Conservation (phyloP, 208 protist genomes). For the Crithidia acanthocephali region DNA sequence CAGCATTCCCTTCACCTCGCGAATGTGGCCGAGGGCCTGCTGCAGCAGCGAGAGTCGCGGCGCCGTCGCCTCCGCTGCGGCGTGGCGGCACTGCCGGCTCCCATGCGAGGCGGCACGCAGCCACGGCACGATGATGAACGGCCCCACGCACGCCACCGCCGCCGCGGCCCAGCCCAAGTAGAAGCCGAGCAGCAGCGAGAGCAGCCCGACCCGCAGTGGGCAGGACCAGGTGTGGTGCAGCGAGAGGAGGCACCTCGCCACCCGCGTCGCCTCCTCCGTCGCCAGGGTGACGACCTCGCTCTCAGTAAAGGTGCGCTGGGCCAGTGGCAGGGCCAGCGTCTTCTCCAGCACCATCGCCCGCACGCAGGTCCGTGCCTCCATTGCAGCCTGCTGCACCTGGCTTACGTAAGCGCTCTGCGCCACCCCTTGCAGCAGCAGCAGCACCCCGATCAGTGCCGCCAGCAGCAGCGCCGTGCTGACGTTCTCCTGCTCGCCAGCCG, state of each 20-base stretch:
- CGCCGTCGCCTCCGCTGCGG: slow-evolving; percentile 14
- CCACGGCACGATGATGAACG: slow-evolving; percentile 39
- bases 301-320: slow-evolving; percentile 65
- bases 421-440: slow-evolving; percentile 52
- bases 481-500: slow-evolving; percentile 26
- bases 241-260: slow-evolving; percentile 40
- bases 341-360: slow-evolving; percentile 67
- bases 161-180: slow-evolving; percentile 51
- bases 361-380: slow-evolving; percentile 61
- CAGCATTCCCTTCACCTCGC: slow-evolving; percentile 65
- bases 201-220: slow-evolving; percentile 41
- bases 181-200: slow-evolving; percentile 40
- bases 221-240: slow-evolving; percentile 66
- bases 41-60: slow-evolving; percentile 49
- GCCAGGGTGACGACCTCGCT: slow-evolving; percentile 55
- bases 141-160: slow-evolving; percentile 31
- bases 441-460: slow-evolving; percentile 37
- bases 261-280: slow-evolving; percentile 47
- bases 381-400: slow-evolving; percentile 44
- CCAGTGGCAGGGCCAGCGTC: slow-evolving; percentile 56
- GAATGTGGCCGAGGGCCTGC: slow-evolving; percentile 44
- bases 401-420: slow-evolving; percentile 52
- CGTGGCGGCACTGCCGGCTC: slow-evolving; percentile 39
- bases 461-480: slow-evolving; percentile 31
- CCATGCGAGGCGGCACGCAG: slow-evolving; percentile 30